These are phyloP conservation scores for Fraxinus ornus DNA, from an alignment of 305 asterid species.

Conservation along the genomic window DNA sequence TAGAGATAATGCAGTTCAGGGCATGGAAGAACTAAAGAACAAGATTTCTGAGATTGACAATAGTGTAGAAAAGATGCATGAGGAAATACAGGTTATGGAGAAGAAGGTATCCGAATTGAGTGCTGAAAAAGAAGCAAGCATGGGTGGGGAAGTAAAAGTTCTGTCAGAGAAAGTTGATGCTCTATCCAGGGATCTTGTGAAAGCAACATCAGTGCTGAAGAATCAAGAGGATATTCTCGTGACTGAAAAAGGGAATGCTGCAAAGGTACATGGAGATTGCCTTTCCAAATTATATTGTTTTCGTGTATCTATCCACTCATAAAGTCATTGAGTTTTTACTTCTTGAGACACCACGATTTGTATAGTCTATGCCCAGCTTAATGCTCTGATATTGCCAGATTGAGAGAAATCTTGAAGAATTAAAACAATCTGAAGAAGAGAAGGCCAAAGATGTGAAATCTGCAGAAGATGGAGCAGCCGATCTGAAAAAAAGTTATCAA, in stretches of 20 bases:
- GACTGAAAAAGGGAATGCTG: slow-evolving; percentile 64
- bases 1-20: slow-evolving; percentile 64
- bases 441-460: slow-evolving; percentile 56
- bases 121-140: slow-evolving; percentile 74
- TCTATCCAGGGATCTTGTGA: slow-evolving; percentile 75
- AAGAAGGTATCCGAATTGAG: slow-evolving; percentile 53
- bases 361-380: slow-evolving; percentile 16
- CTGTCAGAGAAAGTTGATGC: slow-evolving; percentile 76
- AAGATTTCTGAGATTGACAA: slow-evolving; percentile 61
- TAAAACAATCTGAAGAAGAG: slow-evolving; percentile 72
- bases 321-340: slow-evolving; percentile 6
- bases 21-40: slow-evolving; percentile 57
- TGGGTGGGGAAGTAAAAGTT: slow-evolving; percentile 89
- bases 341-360: slow-evolving; percentile 15
- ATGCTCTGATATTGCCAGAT: slow-evolving; percentile 41
- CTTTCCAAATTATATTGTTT: background rate
- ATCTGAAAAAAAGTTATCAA: slow-evolving; percentile 52
- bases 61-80: slow-evolving; percentile 50
- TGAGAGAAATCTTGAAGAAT: slow-evolving; percentile 66
- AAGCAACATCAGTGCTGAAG: slow-evolving; percentile 67
- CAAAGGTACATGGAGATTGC: slow-evolving; percentile 50
- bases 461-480: slow-evolving; percentile 87
- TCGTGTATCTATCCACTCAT: background rate
- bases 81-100: slow-evolving; percentile 70
- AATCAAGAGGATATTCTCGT: slow-evolving; percentile 68